phyloP scores from a whole-genome alignment of 2,329 filamentous ascomycete species.

The Neoscytalidium dimidiatum region DNA sequence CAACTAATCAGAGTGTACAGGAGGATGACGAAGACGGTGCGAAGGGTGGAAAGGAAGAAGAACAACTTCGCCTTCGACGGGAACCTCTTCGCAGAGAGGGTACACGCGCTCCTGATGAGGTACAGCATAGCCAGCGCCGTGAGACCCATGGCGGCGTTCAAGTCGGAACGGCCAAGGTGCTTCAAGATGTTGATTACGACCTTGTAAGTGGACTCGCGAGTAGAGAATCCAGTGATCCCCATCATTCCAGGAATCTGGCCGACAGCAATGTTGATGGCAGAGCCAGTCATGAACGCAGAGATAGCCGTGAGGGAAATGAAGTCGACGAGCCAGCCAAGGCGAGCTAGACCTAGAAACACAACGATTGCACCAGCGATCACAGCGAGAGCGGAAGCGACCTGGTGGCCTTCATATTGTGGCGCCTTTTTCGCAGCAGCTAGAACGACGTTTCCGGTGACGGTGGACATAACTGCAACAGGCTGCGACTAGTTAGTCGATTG shows the following conservation, averaged over 20 bases:
- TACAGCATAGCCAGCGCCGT: constrained; percentile 81
- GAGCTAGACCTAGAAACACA: constrained; percentile 73
- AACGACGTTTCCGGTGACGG: constrained; percentile 82
- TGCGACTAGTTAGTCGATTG: constrained; percentile 33
- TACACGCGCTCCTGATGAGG: constrained; percentile 62
- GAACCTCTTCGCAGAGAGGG: constrained; percentile 65
- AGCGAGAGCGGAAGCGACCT: constrained; percentile 78
- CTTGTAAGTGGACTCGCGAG: constrained; percentile 73
- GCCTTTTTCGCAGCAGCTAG: constrained; percentile 58
- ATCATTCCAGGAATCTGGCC: constrained; percentile 83
- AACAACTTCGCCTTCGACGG: constrained; percentile 71
- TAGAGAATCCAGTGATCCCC: constrained; percentile 75
- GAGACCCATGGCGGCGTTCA: constrained; percentile 86
- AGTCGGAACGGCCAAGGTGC: constrained; percentile 63
- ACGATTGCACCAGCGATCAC: constrained; percentile 80
- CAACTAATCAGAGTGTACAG: constrained; percentile 91
- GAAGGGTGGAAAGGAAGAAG: constrained; percentile 89
- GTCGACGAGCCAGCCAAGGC: constrained; percentile 89
- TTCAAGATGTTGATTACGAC: constrained; percentile 87
- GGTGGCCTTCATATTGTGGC: constrained; percentile 60
- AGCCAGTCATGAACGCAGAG: constrained; percentile 97
- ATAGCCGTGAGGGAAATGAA: constrained; percentile 90
- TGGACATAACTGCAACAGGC: constrained; percentile 95
- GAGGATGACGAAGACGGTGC: constrained; percentile 88
- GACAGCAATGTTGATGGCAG: constrained; percentile 81